Base-by-base conservation (phyloP, 768 basidiomycete species). In the Trichaptum fuscoviolaceum region DNA sequence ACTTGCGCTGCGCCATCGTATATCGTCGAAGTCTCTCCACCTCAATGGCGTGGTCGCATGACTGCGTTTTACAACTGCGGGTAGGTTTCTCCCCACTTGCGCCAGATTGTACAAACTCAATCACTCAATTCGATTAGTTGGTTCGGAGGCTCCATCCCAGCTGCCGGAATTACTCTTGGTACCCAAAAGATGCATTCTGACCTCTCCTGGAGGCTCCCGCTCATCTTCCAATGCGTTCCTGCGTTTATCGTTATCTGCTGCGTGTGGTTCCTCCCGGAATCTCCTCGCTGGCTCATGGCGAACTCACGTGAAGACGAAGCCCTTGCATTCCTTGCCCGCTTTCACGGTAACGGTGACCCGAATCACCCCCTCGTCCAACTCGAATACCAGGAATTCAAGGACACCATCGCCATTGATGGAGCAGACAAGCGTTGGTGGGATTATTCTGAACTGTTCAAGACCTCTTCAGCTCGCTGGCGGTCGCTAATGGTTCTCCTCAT, bases 341-440 rank as follows among this genome's bases (percentile, higher is more conserved):
- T 83, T 71, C 86, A 87, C 69, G 85, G 85, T 17, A 76, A 83
- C 65, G 82, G 79, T 3, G 79, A 85, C 64, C 77, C 73, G 20
- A 79, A 84, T 71, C 80, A 83, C 18, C 81, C 83, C 34, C 72
- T 86, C 36, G 85, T 87, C 26, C 72, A 76, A 35, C 74, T 86
- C 17, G 83, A 87, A 70, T 83, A 77, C 77, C 78, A 76, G 65
- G 85, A 86, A 70, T 81, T 82, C 69, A 80, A 84, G 66, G 84
- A 85, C 68, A 74, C 79, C 9, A 80, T 86, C 64, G 75, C 77
- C 57, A 68, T 81, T 7, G 80, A 84, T 69, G 86, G 82, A 17
- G 82, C 84, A 17, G 84, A 85, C 71, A 87, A 87, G 72, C 77
- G 82, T 62, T 86, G 85, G 85, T 83, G 72, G 70, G 82, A 87